Evolutionary conservation across 1,284 basidiomycete genomes (phyloP), one percentile per base, ranked within the genome.

Genomic region (Tylopilus sp.): DNA sequence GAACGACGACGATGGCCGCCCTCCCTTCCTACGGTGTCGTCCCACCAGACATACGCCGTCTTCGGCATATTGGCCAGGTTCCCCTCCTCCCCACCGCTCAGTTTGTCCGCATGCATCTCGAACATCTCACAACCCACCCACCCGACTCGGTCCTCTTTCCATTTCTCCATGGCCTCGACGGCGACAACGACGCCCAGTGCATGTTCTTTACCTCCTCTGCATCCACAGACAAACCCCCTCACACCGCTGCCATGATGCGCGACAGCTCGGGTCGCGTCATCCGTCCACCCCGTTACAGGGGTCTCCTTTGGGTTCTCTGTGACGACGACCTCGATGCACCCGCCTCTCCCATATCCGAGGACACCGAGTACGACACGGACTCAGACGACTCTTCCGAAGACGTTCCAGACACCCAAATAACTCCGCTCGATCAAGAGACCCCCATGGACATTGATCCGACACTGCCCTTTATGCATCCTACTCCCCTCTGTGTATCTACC

Each of bases 81-180:
- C 74, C 71, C 33, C 82, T 87, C 27, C 82, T 94, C 73, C 78
- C 86, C 39, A 82, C 89, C 3, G 48, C 78, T 29, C 80, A 88
- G 68, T 93, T 93, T 76, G 83, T 87, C 6, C 77, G 83, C 52
- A 81, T 94, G 67, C 89, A 92, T 67, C 84, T 87, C 71, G 78
- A 83, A n/a, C 87, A 92, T 73, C 81, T 88, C 70, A 84, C 87
- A 67, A 82, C 87, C 7, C 90, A 93, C 77, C 87, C 92, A 7
- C 90, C 91, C 3, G 93, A 94, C 82, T 83, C 85, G 58, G 85
- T 91, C 75, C 86, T 96, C 75, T 93, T 95, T 79, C 91, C 94
- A 35, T 93, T 96, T 84, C 80, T 93, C 63, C 90, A 94, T 78
- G 90, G 93, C 67, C 84, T 96, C 77, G 93, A 95, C 75, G 90